Evolutionary conservation across 2,329 filamentous ascomycete genomes (phyloP).

Genomic region (Neonectria faginata): DNA sequence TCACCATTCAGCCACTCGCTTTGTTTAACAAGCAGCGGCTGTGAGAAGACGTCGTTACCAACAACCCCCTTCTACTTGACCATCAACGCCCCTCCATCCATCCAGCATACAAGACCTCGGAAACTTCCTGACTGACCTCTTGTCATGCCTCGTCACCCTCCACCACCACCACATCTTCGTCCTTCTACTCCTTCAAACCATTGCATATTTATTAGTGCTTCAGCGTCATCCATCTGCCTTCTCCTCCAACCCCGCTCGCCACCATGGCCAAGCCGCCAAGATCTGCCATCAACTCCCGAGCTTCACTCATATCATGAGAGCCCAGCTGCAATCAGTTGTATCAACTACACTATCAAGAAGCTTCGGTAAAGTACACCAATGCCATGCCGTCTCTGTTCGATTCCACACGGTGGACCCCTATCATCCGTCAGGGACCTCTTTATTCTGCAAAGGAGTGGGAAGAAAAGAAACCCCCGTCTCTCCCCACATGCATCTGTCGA

Average conservation of each 20-base stretch:
- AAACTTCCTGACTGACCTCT: not conserved
- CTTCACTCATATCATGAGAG: not conserved
- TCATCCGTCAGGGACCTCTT: no score
- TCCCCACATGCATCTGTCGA: slow-evolving; percentile 41
- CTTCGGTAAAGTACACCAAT: not conserved
- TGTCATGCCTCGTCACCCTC: slow-evolving; percentile 5
- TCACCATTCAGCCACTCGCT: not conserved
- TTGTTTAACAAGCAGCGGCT: not conserved
- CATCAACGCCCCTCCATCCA: slow-evolving; percentile 2
- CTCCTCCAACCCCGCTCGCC: not conserved
- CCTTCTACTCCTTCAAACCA: slow-evolving; percentile 7
- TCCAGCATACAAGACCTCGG: not conserved
- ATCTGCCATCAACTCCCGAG: not conserved
- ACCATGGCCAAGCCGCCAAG: not conserved
- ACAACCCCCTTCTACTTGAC: not conserved
- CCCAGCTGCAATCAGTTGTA: not conserved
- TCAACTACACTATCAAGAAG: not conserved
- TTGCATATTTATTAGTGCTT: not conserved
- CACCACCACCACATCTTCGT: slow-evolving; percentile 16
- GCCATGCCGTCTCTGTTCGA: slow-evolving; percentile 10
- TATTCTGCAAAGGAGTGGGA: not conserved
- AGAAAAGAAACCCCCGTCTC: slow-evolving; percentile 9
- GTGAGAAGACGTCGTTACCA: not conserved
- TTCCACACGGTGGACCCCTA: slow-evolving; percentile 4
- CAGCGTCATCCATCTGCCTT: slow-evolving; percentile 18